phyloP scores from a whole-genome alignment of 805 yeast genomes.

The Lipomyces japonicus region DNA sequence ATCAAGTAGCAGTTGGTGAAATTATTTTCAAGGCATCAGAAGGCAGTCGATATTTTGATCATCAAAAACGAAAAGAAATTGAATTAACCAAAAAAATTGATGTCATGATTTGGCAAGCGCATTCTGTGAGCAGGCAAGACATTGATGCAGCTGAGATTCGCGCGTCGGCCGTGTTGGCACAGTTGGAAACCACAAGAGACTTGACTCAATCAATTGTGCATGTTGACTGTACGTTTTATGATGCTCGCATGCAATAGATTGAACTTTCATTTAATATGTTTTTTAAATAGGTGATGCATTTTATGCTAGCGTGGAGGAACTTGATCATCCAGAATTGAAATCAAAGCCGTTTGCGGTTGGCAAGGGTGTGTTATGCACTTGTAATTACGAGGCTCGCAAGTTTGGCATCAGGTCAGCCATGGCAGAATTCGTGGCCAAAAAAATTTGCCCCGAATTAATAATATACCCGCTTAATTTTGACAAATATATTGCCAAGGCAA shows the following conservation, averaged over 20 bases:
- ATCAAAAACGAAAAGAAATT: conserved; percentile 26
- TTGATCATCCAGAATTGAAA: conserved; percentile 53
- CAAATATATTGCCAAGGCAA: conserved; percentile 63
- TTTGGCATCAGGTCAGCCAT: conserved; percentile 79
- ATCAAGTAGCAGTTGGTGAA: conserved; percentile 27
- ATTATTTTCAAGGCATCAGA: conserved; percentile 30
- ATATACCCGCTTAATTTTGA: conserved; percentile 70
- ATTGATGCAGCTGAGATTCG: conserved; percentile 20
- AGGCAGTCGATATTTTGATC: conserved; percentile 30
- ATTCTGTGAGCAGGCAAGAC: conserved; percentile 11
- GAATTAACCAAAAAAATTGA: conserved; percentile 21
- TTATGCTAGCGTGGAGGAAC: conserved; percentile 81
- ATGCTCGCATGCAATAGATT: not conserved
- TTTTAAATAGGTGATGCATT: conserved; percentile 60
- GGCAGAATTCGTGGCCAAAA: conserved; percentile 73
- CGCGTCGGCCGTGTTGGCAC: conserved; percentile 10
- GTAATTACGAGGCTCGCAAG: conserved; percentile 83
- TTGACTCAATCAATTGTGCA: conserved; percentile 30
- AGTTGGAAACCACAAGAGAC: conserved; percentile 22
- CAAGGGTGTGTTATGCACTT: conserved; percentile 59
- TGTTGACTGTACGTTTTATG: conserved; percentile 28
- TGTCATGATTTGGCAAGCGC: conserved; percentile 7
- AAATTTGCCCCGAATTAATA: conserved; percentile 61
- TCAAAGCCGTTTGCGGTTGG: conserved; percentile 60
- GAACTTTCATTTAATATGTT: not conserved